Evolutionary conservation across 148 eudicot species (phyloP).

Genomic region (Limonium bicolor): DNA sequence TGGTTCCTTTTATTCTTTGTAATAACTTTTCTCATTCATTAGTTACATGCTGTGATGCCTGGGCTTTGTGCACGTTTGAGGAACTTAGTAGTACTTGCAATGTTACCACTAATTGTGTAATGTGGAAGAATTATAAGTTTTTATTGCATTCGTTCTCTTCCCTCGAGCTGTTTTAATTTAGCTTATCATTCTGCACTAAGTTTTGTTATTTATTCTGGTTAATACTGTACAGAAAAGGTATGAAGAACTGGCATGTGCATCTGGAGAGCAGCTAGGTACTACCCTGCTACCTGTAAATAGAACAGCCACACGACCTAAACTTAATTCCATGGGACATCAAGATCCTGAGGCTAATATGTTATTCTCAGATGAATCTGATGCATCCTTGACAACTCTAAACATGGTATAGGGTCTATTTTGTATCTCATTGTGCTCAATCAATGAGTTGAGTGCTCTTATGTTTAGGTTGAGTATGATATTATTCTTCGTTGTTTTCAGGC

Average conservation of each 20-base stretch:
- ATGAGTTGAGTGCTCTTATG: background rate
- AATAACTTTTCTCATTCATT: too few species aligned
- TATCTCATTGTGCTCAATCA: background rate
- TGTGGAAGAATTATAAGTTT: too few species aligned
- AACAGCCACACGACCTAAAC: slow-evolving; percentile 21
- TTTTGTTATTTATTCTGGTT: slow-evolving; percentile 7
- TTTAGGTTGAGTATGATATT: background rate
- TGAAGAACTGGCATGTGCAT: slow-evolving; percentile 51
- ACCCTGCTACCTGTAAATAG: slow-evolving; percentile 29
- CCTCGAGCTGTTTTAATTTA: too few species aligned
- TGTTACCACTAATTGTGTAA: too few species aligned
- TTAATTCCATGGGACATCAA: slow-evolving; percentile 16
- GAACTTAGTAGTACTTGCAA: too few species aligned
- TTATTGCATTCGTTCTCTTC: too few species aligned
- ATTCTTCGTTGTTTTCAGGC: slow-evolving; percentile 35
- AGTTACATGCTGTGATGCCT: too few species aligned
- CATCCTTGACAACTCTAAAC: slow-evolving; percentile 56
- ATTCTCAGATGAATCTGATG: slow-evolving; percentile 37
- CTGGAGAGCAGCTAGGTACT: slow-evolving; percentile 47
- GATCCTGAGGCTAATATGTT: slow-evolving; percentile 19
- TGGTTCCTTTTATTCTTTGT: too few species aligned
- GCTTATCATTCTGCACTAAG: too few species aligned
- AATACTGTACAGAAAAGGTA: slow-evolving; percentile 32
- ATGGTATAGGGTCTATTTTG: slow-evolving; percentile 28
- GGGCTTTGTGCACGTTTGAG: too few species aligned